Percentiles rank a stretch among this genome's conserved stretches.
These are phyloP conservation scores for Marchantia paleacea DNA, from an alignment of 225 moss, liverwort and hornwort species.

Conservation along the genomic window DNA sequence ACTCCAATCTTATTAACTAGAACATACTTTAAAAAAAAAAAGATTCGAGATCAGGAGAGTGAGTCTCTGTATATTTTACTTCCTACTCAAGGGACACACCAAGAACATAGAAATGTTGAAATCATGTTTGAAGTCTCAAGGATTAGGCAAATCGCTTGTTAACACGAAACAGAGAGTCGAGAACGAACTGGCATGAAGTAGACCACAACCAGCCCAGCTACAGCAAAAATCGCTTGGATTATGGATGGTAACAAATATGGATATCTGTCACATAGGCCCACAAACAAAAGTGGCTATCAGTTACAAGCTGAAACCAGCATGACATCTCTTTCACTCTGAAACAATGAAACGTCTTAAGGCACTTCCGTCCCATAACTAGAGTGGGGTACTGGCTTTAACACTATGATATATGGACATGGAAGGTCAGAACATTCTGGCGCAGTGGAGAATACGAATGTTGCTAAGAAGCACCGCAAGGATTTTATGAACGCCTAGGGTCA, in stretches of 20 bases:
- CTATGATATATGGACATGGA: not conserved
- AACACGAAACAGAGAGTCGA: too few relatives aligned
- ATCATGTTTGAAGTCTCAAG: too few relatives aligned
- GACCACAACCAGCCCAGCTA: conserved; percentile 29
- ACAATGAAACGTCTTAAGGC: not conserved
- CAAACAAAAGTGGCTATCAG: not conserved
- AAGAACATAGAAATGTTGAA: too few relatives aligned
- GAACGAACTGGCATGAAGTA: conserved; percentile 23
- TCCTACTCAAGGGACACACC: too few relatives aligned
- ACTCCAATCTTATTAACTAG: too few relatives aligned
- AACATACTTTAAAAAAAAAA: too few relatives aligned
- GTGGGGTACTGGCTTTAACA: not conserved
- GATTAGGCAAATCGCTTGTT: too few relatives aligned
- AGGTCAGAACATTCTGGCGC: not conserved
- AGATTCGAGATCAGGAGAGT: too few relatives aligned
- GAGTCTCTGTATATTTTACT: too few relatives aligned
- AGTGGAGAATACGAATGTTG: not conserved
- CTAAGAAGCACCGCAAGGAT: not conserved
- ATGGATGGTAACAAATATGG: conserved; percentile 35
- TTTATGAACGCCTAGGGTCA: too few relatives aligned
- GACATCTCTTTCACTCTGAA: not conserved
- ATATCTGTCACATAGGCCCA: conserved; percentile 11
- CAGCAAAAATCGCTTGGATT: conserved; percentile 29
- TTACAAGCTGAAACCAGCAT: not conserved
- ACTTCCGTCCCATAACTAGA: not conserved